These are phyloP conservation scores for Marsdenia floribunda DNA, from an alignment of 257 asterid genomes.

Conservation along the genomic window DNA sequence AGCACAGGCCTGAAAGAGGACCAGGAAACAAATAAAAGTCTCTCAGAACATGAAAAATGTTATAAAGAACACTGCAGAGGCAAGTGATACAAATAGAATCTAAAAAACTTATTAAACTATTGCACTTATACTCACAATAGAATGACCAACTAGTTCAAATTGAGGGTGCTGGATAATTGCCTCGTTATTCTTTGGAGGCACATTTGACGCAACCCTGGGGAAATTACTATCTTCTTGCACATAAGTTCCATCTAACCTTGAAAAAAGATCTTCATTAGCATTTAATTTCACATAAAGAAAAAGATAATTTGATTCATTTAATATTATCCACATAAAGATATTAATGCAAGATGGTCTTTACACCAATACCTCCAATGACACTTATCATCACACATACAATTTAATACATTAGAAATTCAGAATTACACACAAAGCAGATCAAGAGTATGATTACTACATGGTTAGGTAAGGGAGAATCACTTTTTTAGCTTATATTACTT, in stretches of 20 bases:
- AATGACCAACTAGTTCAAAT: slow-evolving; percentile 64
- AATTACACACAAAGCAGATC: no score
- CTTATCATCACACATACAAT: background rate
- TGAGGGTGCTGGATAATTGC: slow-evolving; percentile 50
- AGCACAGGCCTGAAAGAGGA: slow-evolving; percentile 49
- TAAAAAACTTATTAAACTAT: background rate
- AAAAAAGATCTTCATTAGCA: slow-evolving; percentile 21
- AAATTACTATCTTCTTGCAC: slow-evolving; percentile 29
- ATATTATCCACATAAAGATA: background rate
- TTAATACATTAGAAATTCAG: background rate
- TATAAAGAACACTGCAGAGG: slow-evolving; percentile 3
- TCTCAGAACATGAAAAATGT: background rate
- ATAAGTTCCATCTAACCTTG: slow-evolving; percentile 42
- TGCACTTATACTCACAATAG: slow-evolving; percentile 50
- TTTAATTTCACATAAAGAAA: background rate
- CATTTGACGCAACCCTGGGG: slow-evolving; percentile 38
- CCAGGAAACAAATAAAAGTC: background rate
- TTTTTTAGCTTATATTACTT: background rate
- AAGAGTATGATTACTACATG: background rate
- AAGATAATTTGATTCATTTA: background rate
- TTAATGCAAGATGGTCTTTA: background rate
- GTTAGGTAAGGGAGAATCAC: background rate
- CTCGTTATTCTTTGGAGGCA: slow-evolving; percentile 43
- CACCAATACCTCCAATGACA: background rate
- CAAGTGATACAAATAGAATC: background rate